Base-by-base conservation (phyloP, 768 basidiomycete genomes). In the Terana coerulea region DNA sequence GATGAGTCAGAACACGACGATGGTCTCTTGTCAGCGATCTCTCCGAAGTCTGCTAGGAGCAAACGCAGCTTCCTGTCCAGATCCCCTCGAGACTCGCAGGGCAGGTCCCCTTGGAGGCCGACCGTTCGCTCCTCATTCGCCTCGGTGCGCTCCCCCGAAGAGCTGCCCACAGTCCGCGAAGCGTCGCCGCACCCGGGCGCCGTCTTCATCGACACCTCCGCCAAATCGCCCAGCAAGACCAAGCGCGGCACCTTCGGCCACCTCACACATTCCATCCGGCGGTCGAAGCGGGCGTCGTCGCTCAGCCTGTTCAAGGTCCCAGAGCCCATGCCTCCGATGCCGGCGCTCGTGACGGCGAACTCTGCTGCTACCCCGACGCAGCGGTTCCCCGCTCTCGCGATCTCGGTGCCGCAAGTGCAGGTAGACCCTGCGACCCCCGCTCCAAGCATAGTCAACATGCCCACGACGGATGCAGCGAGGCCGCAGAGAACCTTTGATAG, bases 121-220 rank as follows among this genome's bases (percentile, higher is more conserved):
- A 2, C 17, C 11, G 29, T n/a, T 14, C 52, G 45, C 26, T 36
- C 9, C 35, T 47, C n/a, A n/a, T n/a, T n/a, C 39, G 5, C 49
- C 21, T 50, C 49, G 15, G n/a, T 42, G n/a, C 53, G 47, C 26
- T 49, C 47, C 19, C 24, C 3, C 39, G 36, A 37, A 11, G 46
- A 47, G 41, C 47, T 54, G 41, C 31, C 47, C 22, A 49, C 53
- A 17, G 53, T 50, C 15, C 53, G 41, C 31, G 52, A 54, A 40
- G 28, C n/a, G 19, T 42, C 46, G 39, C 48, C 47, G 22, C 33
- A 19, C 4, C 29, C 36, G 21, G 33, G 8, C 24, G 5, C 40
- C 7, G 19, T 8, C 22, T 30, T 17, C 24, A 17, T 2, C 22
- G 44, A 17, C 11, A 5, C 28, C 36, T 26, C 17, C 25, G 17